A percentile compares a stretch with the other conserved stretches of the same genome.
These are phyloP conservation scores for Fraxinus latifolia DNA, from an alignment of 305 asterid species.

Conservation along the genomic window DNA sequence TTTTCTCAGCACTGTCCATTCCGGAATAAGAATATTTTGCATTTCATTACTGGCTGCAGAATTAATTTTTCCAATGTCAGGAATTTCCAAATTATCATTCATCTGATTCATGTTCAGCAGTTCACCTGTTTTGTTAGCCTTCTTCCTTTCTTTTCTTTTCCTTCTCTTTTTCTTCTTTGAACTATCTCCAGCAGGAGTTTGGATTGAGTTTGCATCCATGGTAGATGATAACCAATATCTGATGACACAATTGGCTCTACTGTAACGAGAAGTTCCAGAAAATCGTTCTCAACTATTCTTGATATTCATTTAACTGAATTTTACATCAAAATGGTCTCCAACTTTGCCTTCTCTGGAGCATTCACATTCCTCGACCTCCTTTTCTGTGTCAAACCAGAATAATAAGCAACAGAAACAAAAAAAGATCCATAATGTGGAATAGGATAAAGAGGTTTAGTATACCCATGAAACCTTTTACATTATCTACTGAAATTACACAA, in stretches of 20 bases:
- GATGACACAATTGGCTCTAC: background rate
- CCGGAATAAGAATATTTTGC: constrained; percentile 24
- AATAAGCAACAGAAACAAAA: constrained; percentile 9
- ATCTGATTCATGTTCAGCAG: constrained; percentile 23
- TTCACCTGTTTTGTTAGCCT: constrained; percentile 21
- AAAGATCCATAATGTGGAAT: background rate
- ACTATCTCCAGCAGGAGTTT: constrained; percentile 14
- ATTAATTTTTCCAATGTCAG: constrained; percentile 14
- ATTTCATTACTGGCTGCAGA: constrained; percentile 6
- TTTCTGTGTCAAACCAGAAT: constrained; percentile 21
- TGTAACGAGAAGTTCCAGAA: constrained; percentile 6
- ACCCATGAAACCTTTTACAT: background rate
- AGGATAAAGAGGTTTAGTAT: background rate
- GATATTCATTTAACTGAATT: background rate
- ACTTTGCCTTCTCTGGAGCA: constrained; percentile 3
- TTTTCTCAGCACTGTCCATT: constrained; percentile 19
- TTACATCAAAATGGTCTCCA: constrained; percentile 15
- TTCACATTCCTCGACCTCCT: background rate
- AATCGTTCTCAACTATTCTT: background rate
- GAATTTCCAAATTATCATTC: constrained; percentile 24
- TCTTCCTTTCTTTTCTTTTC: background rate
- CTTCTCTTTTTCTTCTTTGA: background rate
- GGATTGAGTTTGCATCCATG: constrained; percentile 23
- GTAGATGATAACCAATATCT: background rate
- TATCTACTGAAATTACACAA: background rate